phyloP scores from a whole-genome alignment of 495 filamentous ascomycete genomes.

The Sabuloglossum arenarium region DNA sequence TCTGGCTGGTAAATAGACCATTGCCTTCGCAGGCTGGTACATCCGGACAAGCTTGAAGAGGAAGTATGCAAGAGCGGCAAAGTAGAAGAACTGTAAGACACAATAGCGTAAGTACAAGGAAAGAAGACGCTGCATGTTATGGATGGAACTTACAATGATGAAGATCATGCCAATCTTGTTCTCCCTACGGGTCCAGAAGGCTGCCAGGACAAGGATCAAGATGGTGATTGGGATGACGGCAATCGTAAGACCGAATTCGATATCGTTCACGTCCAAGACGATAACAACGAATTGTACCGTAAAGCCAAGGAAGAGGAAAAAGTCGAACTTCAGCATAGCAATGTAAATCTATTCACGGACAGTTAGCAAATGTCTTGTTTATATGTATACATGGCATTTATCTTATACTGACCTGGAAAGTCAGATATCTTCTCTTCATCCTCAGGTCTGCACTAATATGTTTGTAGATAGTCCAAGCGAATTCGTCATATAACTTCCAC shows the following conservation, averaged over 20 bases:
- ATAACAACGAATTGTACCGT: constrained; percentile 94
- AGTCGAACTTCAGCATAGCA: constrained; percentile 93
- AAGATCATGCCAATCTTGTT: constrained; percentile 51
- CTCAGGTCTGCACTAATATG: constrained; percentile 93
- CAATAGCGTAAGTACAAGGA: not conserved
- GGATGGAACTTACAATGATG: constrained; percentile 37
- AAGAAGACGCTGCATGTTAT: not conserved
- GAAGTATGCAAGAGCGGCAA: constrained; percentile 85
- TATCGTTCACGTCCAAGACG: constrained; percentile 38
- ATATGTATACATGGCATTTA: not conserved
- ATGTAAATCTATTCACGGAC: constrained; percentile 61
- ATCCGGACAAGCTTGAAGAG: constrained; percentile 95
- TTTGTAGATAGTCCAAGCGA: constrained; percentile 98
- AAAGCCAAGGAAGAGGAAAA: constrained; percentile 98
- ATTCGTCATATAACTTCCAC: constrained; percentile 94
- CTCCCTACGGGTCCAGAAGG: constrained; percentile 67
- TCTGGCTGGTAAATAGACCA: constrained; percentile 49
- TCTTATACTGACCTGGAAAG: constrained; percentile 57
- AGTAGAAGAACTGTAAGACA: constrained; percentile 43
- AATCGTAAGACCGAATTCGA: constrained; percentile 71
- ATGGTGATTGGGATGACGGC: constrained; percentile 84
- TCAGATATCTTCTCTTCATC: constrained; percentile 89
- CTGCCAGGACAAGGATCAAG: constrained; percentile 62
- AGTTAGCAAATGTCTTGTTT: constrained; percentile 14
- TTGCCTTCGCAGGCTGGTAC: constrained; percentile 37